Conservation (phyloP, 305 asterid genomes). For the Fraxinus sp. region DNA sequence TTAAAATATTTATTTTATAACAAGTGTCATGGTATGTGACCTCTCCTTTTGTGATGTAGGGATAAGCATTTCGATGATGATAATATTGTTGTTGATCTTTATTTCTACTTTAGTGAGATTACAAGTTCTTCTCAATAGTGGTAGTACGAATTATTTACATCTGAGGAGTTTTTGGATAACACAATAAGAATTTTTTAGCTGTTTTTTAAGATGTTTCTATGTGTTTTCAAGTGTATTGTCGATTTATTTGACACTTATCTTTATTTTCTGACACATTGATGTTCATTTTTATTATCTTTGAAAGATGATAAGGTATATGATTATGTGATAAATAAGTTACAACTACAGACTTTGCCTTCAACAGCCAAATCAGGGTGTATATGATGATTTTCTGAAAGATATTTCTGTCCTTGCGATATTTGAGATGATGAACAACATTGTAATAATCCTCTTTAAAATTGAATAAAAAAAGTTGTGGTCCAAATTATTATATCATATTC, state of each 20-base stretch:
- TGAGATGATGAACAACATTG: neutral
- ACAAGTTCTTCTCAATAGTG: too few species aligned
- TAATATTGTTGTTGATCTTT: too few species aligned
- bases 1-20: too few species aligned
- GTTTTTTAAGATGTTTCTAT: too few species aligned
- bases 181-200: too few species aligned
- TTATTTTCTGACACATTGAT: neutral
- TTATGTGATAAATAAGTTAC: too few species aligned
- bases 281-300: too few species aligned
- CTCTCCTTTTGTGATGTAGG: neutral
- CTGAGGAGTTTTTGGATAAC: neutral
- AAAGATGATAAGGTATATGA: too few species aligned
- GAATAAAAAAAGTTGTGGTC: neutral
- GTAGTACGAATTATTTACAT: too few species aligned
- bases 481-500: neutral
- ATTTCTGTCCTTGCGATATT: neutral
- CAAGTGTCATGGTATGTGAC: neutral
- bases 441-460: neutral
- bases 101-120: neutral
- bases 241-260: neutral
- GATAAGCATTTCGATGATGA: neutral
- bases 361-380: too few species aligned
- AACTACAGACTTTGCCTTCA: too few species aligned
- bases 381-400: too few species aligned
- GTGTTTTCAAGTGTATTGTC: neutral